A percentile compares a stretch with the other conserved stretches of the same genome.
phyloP scores from a whole-genome alignment of 345 rosid species.

The Excoecaria agallocha region DNA sequence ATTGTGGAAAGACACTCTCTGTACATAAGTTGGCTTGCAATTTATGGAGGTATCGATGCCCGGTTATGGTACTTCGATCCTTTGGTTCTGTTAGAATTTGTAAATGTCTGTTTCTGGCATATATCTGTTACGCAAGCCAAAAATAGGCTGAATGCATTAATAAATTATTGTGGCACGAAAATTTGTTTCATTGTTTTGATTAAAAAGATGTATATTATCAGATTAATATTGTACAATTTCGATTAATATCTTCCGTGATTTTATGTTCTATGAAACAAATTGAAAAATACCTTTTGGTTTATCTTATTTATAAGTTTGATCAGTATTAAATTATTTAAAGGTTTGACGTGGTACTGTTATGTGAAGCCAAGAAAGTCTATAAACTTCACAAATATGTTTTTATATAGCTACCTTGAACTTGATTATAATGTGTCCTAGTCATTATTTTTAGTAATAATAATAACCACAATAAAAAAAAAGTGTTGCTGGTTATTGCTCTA shows the following conservation, averaged over 20 bases:
- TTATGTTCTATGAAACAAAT: background rate
- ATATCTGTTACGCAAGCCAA: background rate
- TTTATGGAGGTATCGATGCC: background rate
- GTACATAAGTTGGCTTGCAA: conserved; percentile 20
- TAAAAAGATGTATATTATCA: conserved; percentile 2
- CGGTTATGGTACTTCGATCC: background rate
- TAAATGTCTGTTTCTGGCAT: conserved; percentile 1
- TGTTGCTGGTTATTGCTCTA: too few species aligned
- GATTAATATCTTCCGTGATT: background rate
- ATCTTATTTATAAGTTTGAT: too few species aligned
- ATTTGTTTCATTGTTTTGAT: conserved; percentile 15
- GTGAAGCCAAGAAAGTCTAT: too few species aligned
- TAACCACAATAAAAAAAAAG: too few species aligned
- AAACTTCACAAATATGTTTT: too few species aligned
- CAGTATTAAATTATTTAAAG: too few species aligned
- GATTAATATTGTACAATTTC: background rate
- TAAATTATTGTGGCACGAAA: conserved; percentile 17
- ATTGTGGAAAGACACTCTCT: background rate
- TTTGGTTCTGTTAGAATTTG: background rate
- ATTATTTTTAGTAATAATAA: too few species aligned
- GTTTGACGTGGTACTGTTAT: too few species aligned
- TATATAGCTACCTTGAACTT: too few species aligned
- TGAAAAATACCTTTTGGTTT: too few species aligned
- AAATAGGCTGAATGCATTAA: conserved; percentile 7
- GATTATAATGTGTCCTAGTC: too few species aligned